phyloP scores from a whole-genome alignment of 2,329 filamentous ascomycete species.

The Neofusicoccum sp. region DNA sequence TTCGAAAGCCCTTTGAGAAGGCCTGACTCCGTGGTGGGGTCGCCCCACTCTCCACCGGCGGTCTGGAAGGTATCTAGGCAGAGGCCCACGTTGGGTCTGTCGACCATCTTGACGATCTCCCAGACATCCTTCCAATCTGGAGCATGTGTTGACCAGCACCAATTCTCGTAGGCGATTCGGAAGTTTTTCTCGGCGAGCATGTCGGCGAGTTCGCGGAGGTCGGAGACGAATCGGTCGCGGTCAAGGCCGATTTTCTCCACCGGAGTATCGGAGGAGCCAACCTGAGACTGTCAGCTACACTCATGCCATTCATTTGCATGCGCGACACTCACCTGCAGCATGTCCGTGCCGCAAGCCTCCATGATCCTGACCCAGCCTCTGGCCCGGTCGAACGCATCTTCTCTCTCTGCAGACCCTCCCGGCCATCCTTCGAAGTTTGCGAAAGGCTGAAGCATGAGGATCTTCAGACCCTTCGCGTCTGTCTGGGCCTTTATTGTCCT shows the following conservation, averaged over 20 bases:
- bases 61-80: conserved; percentile 79
- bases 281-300: conserved; percentile 32
- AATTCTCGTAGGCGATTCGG: conserved; percentile 74
- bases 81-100: conserved; percentile 66
- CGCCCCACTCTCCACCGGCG: conserved; percentile 69
- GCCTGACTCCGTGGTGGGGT: conserved; percentile 65
- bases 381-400: conserved; percentile 62
- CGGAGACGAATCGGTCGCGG: conserved; percentile 53
- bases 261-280: conserved; percentile 63
- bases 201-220: conserved; percentile 64
- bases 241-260: conserved; percentile 52
- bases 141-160: conserved; percentile 75
- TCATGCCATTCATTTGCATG: background rate
- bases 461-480: conserved; percentile 53
- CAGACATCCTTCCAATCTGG: conserved; percentile 68
- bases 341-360: conserved; percentile 65
- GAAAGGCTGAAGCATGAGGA: conserved; percentile 75
- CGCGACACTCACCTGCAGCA: conserved; percentile 59
- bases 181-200: conserved; percentile 57
- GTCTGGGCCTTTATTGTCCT: conserved; percentile 55
- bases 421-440: conserved; percentile 75
- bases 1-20: conserved; percentile 50
- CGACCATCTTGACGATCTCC: conserved; percentile 62
- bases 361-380: conserved; percentile 70
- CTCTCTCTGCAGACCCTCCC: conserved; percentile 54